Evolutionary conservation across 2,329 filamentous ascomycete species (phyloP).

Genomic region (Clarireedia monteithiana): DNA sequence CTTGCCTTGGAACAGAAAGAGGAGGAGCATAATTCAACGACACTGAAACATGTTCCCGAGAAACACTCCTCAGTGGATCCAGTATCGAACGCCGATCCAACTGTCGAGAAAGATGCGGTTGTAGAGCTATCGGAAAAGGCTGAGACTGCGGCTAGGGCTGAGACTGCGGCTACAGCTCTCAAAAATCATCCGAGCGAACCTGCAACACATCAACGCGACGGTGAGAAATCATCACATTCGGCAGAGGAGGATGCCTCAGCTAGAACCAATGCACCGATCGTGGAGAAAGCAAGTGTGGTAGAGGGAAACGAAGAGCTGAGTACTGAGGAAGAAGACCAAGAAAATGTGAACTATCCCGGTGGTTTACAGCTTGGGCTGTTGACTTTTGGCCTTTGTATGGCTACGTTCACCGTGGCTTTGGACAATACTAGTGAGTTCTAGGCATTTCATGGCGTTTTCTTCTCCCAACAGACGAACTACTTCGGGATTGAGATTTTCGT

Average conservation of each 20-base stretch:
- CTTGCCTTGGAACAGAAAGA: neutral
- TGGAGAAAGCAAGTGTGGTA: neutral
- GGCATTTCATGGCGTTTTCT: too few species aligned
- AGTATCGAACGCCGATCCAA: too few species aligned
- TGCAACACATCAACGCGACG: neutral
- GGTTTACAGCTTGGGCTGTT: conserved; percentile 32
- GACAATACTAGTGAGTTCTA: conserved; percentile 29
- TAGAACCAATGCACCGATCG: neutral
- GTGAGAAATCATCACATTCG: neutral
- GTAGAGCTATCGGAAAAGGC: neutral
- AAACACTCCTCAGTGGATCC: neutral
- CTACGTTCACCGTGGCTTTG: conserved; percentile 26
- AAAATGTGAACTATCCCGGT: conserved; percentile 20
- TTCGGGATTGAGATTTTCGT: too few species aligned
- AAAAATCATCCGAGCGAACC: neutral
- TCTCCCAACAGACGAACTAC: too few species aligned
- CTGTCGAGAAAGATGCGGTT: neutral
- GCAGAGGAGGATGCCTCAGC: neutral
- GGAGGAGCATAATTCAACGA: conserved; percentile 1
- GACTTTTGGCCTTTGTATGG: conserved; percentile 39
- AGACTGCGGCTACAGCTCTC: neutral
- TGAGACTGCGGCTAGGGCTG: neutral
- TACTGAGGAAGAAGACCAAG: neutral
- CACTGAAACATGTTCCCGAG: neutral
- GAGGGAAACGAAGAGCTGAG: conserved; percentile 2